Evolutionary conservation across 805 yeast genomes (phyloP), one percentile per base, ranked within the genome.

Genomic region (Jamesozyma rosinii): DNA sequence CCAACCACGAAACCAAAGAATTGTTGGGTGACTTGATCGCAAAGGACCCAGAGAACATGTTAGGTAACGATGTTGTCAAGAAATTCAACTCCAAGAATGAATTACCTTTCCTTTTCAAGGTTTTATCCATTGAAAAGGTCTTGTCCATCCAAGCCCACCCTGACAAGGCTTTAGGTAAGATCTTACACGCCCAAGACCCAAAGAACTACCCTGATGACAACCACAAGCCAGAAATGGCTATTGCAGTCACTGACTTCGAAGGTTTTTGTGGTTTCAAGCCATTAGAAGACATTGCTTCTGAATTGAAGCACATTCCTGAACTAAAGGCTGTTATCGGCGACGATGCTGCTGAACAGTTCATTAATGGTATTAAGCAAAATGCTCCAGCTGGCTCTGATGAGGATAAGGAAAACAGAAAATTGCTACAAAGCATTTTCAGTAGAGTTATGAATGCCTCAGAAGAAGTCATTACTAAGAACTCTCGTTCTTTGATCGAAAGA

Each of bases 221-320:
- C 70, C 98, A 92, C 68, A 92, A 92, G 71, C 98, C 98, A n/a
- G 98, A 92, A 66, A 92, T 92, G 98, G 97, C 98, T 40, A 78
- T 92, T 58, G 98, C 98, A 8, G 80, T 92, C 42, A 89, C 97
- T 19, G 85, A 78, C 47, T 92, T 92, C 57, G 97, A 92, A 70
- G 97, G 97, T 0, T 90, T 92, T 68, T 92, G 98, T 67, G 98
- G 98, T 0, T 92, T 92, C 71, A 82, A 92, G 61, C 98, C 98
- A 18, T 75, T 89, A 57, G 73, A 70, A 30, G 83, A 88, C 66
- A 75, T 92, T 52, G 81, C 81, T 38, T 69, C 69, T 37, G 79
- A 85, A 49, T 72, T 92, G 55, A 59, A 71, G 45, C 74, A 75
- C 13, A 76, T 92, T 40, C 90, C 95, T 3, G 97, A 90, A 66